Conservation (phyloP, 2,329 filamentous ascomycete genomes). For the Fusarium brevicatenulatum region DNA sequence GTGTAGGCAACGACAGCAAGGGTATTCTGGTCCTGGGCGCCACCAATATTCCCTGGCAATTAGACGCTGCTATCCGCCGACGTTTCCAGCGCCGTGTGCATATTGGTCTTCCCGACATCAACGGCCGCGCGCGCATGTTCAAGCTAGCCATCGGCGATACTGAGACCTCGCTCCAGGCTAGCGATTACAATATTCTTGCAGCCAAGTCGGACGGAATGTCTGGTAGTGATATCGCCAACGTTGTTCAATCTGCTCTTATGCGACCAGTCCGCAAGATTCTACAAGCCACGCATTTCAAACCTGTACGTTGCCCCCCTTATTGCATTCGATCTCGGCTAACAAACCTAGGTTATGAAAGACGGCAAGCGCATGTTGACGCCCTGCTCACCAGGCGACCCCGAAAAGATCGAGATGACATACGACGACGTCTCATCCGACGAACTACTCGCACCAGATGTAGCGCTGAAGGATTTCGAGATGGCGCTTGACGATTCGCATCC, state of each 20-base stretch:
- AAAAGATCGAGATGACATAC: conserved; percentile 94
- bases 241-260: conserved; percentile 96
- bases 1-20: conserved; percentile 93
- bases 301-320: conserved; percentile 63
- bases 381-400: conserved; percentile 89
- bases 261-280: conserved; percentile 96
- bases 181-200: conserved; percentile 83
- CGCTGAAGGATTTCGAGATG: conserved; percentile 92
- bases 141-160: conserved; percentile 94
- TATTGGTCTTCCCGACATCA: conserved; percentile 88
- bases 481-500: conserved; percentile 89
- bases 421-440: conserved; percentile 85
- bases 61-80: conserved; percentile 93
- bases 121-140: conserved; percentile 93
- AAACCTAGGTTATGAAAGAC: conserved; percentile 73
- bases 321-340: not conserved
- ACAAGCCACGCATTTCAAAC: conserved; percentile 97
- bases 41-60: conserved; percentile 98
- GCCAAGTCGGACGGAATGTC: conserved; percentile 92
- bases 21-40: conserved; percentile 95
- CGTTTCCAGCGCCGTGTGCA: conserved; percentile 97
- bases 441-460: conserved; percentile 85
- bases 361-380: conserved; percentile 78
- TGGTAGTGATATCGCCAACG: conserved; percentile 94
- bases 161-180: conserved; percentile 80